Evolutionary conservation across 139 green algal genomes (phyloP).

Genomic region (Chlorella sp.): DNA sequence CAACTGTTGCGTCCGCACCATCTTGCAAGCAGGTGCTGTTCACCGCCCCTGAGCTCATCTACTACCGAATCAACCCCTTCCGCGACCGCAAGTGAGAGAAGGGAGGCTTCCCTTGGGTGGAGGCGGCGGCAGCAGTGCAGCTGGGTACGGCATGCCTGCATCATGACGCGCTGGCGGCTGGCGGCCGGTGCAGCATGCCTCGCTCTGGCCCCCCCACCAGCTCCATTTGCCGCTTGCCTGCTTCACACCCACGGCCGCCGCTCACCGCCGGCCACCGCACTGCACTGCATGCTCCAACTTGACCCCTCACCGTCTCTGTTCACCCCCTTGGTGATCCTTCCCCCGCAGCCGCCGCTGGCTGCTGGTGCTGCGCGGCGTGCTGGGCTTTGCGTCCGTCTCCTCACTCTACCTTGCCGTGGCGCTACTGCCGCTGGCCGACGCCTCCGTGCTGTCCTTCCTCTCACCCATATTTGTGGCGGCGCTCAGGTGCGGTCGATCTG

Average conservation of each 20-base stretch:
- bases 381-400: conserved; percentile 29
- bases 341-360: conserved; percentile 28
- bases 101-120: too few species aligned
- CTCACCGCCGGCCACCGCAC: neutral
- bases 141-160: too few species aligned
- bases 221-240: too few species aligned
- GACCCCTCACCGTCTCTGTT: neutral
- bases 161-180: too few species aligned
- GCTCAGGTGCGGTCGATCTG: neutral
- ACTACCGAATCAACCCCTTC: conserved; percentile 29
- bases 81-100: conserved; percentile 16
- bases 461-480: conserved; percentile 48
- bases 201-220: too few species aligned
- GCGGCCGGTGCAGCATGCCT: too few species aligned
- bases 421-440: conserved; percentile 51
- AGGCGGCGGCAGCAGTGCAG: too few species aligned
- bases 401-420: conserved; percentile 41
- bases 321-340: neutral
- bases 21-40: conserved; percentile 18
- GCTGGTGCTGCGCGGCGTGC: conserved; percentile 36
- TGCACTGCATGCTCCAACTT: neutral
- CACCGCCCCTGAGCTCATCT: conserved; percentile 33
- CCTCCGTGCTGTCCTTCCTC: conserved; percentile 52
- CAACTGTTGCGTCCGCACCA: too few species aligned
- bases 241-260: too few species aligned